phyloP scores from a whole-genome alignment of 2,329 filamentous ascomycete genomes.

The Coniella vitis region DNA sequence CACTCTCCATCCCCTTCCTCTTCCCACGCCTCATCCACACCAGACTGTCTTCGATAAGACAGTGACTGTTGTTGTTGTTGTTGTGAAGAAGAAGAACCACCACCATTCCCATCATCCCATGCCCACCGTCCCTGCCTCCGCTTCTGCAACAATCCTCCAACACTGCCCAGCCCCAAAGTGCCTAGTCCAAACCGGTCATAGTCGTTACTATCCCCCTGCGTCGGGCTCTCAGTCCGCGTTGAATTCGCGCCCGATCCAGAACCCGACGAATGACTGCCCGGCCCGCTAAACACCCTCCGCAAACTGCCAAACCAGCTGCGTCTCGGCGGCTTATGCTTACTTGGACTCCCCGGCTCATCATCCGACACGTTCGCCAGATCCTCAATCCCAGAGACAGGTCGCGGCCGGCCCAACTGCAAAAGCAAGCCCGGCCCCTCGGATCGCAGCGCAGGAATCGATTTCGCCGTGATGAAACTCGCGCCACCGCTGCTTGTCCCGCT shows the following conservation, averaged over 20 bases:
- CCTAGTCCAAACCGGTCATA: constrained; percentile 36
- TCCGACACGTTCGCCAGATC: constrained; percentile 20
- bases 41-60: background rate
- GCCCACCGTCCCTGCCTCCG: constrained; percentile 49
- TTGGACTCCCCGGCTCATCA: constrained; percentile 44
- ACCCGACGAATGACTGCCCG: constrained; percentile 18
- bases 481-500: constrained; percentile 25
- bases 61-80: too few species aligned
- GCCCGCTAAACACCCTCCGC: constrained; percentile 51
- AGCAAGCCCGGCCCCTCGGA: constrained; percentile 45
- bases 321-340: constrained; percentile 47
- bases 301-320: constrained; percentile 65
- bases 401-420: constrained; percentile 28
- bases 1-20: constrained; percentile 61
- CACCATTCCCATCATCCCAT: constrained; percentile 30
- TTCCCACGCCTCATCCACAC: constrained; percentile 28
- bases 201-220: constrained; percentile 31
- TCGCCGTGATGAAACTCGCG: constrained; percentile 43
- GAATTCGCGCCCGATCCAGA: constrained; percentile 16
- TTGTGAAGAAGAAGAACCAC: constrained; percentile 25
- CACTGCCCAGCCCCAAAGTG: constrained; percentile 30
- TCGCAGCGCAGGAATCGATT: constrained; percentile 43
- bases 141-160: constrained; percentile 35
- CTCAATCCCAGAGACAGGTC: constrained; percentile 8
- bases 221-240: constrained; percentile 20